A percentile compares a stretch with the other conserved stretches of the same genome.
phyloP scores from a whole-genome alignment of 805 yeast genomes.

The Spencermartinsiella europaea region DNA sequence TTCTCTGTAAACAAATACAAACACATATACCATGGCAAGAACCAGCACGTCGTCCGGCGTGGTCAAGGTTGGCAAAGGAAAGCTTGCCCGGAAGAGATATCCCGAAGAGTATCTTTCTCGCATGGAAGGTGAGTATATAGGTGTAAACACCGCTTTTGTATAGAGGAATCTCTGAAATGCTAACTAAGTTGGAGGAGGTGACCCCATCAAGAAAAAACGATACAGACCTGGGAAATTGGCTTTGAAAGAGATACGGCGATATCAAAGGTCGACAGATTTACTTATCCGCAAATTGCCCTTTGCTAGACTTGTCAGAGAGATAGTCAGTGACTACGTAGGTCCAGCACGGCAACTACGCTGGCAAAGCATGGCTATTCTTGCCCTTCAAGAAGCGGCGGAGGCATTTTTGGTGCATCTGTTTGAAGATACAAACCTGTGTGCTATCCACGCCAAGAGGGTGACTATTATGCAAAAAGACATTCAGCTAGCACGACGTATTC shows the following conservation, averaged over 20 bases:
- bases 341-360: slow-evolving; percentile 66
- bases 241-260: slow-evolving; percentile 93
- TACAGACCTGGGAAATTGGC: slow-evolving; percentile 96
- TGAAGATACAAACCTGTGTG: slow-evolving; percentile 98
- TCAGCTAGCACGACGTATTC: slow-evolving; percentile 94
- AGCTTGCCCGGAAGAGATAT: neutral
- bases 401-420: slow-evolving; percentile 94
- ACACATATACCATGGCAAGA: neutral
- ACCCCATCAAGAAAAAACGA: slow-evolving; percentile 34
- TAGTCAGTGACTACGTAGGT: slow-evolving; percentile 49
- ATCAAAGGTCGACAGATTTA: slow-evolving; percentile 93
- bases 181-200: neutral
- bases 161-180: neutral
- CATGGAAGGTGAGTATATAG: neutral
- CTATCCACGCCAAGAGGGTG: slow-evolving; percentile 98
- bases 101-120: neutral
- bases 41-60: neutral
- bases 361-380: slow-evolving; percentile 97
- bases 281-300: slow-evolving; percentile 95
- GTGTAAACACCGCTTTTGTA: neutral
- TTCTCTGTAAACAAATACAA: too few species aligned
- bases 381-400: slow-evolving; percentile 97
- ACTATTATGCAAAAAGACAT: slow-evolving; percentile 98
- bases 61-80: neutral
- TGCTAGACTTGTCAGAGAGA: slow-evolving; percentile 95